phyloP scores from a whole-genome alignment of 139 green algal genomes.

The Diplosphaera chodatii region DNA sequence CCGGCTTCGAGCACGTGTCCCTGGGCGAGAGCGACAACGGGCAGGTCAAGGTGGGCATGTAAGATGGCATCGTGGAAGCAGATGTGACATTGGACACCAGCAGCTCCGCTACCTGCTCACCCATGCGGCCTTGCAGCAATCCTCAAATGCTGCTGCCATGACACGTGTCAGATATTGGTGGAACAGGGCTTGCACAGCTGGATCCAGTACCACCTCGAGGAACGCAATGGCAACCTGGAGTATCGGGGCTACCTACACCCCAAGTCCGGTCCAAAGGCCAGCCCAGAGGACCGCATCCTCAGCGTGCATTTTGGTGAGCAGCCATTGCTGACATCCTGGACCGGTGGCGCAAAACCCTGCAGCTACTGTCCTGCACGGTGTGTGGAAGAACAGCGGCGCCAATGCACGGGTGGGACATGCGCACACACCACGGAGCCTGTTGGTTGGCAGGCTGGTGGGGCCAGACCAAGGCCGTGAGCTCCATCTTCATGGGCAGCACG shows the following conservation, averaged over 20 bases:
- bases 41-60: neutral
- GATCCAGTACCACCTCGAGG: conserved; percentile 47
- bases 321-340: neutral
- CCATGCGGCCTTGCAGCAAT: no score
- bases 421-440: no score
- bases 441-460: conserved; percentile 33
- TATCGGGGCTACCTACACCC: conserved; percentile 41
- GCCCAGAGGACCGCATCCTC: conserved; percentile 42
- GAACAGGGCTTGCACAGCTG: conserved; percentile 72
- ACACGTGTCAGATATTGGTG: no score
- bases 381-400: no score
- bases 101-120: no score
- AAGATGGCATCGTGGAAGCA: neutral
- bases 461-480: conserved; percentile 51
- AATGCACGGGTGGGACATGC: no score
- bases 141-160: no score
- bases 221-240: conserved; percentile 37
- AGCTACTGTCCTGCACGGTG: no score
- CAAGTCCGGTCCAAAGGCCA: neutral
- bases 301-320: conserved; percentile 25
- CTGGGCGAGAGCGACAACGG: conserved; percentile 53
- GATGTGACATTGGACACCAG: no score
- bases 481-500: conserved; percentile 61
- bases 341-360: neutral
- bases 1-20: conserved; percentile 77